Percentiles rank a stretch among this genome's conserved stretches.
Conservation (phyloP, 176 grass and related monocot species). For the Juncus inflexus region DNA sequence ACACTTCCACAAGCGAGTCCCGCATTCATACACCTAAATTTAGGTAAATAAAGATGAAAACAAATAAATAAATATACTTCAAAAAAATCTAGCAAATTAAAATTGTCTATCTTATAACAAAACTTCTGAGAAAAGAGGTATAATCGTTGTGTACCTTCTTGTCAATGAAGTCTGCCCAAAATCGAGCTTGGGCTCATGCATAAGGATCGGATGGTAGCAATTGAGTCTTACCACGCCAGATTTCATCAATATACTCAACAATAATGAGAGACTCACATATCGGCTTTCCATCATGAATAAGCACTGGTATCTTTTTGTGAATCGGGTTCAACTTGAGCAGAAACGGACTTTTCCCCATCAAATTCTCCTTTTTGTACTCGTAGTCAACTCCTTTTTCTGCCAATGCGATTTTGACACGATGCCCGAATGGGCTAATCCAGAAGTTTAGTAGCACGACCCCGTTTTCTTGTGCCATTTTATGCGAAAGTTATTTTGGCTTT, state of each 20-base stretch:
- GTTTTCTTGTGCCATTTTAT: conserved; percentile 17
- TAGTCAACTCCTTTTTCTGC: conserved; percentile 43
- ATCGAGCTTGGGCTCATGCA: conserved; percentile 32
- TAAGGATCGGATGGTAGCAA: conserved; percentile 40
- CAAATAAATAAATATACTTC: neutral
- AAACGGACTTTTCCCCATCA: conserved; percentile 58
- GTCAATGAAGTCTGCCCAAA: conserved; percentile 49
- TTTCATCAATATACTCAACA: conserved; percentile 53
- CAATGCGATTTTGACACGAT: conserved; percentile 42
- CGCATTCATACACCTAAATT: conserved; percentile 29
- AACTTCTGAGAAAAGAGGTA: neutral
- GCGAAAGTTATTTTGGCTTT: no score
- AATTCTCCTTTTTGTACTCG: conserved; percentile 41
- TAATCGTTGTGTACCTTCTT: conserved; percentile 23
- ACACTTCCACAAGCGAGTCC: conserved; percentile 28
- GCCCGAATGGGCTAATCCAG: conserved; percentile 64
- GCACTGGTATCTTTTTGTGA: conserved; percentile 46
- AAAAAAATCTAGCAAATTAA: neutral
- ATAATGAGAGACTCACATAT: conserved; percentile 48
- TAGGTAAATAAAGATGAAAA: no score
- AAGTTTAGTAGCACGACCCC: conserved; percentile 40
- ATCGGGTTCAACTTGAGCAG: conserved; percentile 61
- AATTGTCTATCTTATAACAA: no score
- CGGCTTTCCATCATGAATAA: conserved; percentile 40
- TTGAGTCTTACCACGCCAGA: conserved; percentile 19